Conservation (phyloP, 2,329 filamentous ascomycete genomes). For the Diplodia sapinea region DNA sequence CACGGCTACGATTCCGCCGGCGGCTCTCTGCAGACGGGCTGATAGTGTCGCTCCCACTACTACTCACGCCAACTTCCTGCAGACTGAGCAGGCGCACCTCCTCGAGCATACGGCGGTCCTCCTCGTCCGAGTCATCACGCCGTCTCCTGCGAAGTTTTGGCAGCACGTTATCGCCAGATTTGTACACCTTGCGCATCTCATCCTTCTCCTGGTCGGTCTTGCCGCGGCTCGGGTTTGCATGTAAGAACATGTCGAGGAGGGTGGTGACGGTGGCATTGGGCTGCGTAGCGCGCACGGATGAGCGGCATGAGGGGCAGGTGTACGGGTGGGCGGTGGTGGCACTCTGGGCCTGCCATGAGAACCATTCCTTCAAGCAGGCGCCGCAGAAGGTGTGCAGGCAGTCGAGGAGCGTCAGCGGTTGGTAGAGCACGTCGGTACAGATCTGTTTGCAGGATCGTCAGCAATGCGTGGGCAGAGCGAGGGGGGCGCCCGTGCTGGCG, state of each 20-base stretch:
- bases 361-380: conserved; percentile 95
- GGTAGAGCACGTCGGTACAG: conserved; percentile 92
- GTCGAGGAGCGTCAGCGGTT: conserved; percentile 88
- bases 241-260: conserved; percentile 84
- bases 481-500: conserved; percentile 3
- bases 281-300: conserved; percentile 80
- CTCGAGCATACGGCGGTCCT: conserved; percentile 72
- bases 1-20: conserved; percentile 44
- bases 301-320: conserved; percentile 92
- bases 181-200: conserved; percentile 77
- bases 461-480: conserved; percentile 1
- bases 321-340: conserved; percentile 65
- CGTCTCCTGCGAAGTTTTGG: conserved; percentile 60
- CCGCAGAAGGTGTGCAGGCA: conserved; percentile 97
- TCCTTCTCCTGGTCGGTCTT: conserved; percentile 74
- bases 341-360: conserved; percentile 74
- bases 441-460: conserved; percentile 64
- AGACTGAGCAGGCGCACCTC: conserved; percentile 77
- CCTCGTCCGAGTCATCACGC: conserved; percentile 63
- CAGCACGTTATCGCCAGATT: conserved; percentile 79
- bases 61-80: conserved; percentile 64
- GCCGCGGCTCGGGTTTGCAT: conserved; percentile 76
- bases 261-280: conserved; percentile 92
- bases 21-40: conserved; percentile 50
- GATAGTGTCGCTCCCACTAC: conserved; percentile 36